phyloP scores from a whole-genome alignment of 371 early-diverging fungal species.

The Batkoa obscura region DNA sequence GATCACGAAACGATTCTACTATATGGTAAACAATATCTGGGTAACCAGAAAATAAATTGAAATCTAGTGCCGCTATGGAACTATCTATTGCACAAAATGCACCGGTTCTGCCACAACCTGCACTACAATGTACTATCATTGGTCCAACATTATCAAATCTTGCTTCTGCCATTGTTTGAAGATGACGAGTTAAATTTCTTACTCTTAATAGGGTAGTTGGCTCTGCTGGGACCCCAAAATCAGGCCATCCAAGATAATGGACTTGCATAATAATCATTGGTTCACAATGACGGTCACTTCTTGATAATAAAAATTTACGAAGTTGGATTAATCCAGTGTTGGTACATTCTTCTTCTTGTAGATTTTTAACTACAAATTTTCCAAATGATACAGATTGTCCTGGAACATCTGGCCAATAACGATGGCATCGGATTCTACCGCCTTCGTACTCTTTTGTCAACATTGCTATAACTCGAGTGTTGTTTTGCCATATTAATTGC shows the following conservation, averaged over 20 bases:
- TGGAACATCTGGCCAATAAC: constrained; percentile 44
- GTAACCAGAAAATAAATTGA: constrained; percentile 11
- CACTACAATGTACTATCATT: constrained; percentile 61
- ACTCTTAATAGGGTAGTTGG: constrained; percentile 23
- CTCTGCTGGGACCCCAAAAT: constrained; percentile 50
- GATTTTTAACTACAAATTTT: constrained; percentile 6
- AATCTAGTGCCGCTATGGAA: constrained; percentile 13
- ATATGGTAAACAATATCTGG: constrained; percentile 41
- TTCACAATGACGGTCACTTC: not conserved
- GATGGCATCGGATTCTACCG: constrained; percentile 42
- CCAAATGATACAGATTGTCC: constrained; percentile 7
- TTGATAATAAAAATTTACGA: not conserved
- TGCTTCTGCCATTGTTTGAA: constrained; percentile 10
- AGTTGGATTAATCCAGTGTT: not conserved
- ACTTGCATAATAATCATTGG: constrained; percentile 33
- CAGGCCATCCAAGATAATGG: constrained; percentile 77
- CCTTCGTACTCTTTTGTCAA: constrained; percentile 58
- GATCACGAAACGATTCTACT: constrained; percentile 51
- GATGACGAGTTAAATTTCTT: constrained; percentile 16
- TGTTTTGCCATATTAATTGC: constrained; percentile 69
- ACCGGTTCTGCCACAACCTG: constrained; percentile 96
- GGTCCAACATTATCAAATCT: constrained; percentile 20
- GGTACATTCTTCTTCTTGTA: not conserved
- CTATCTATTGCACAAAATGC: constrained; percentile 70
- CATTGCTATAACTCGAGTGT: constrained; percentile 57